These are phyloP conservation scores for Neurospora tetraspora DNA, from an alignment of 495 filamentous ascomycete genomes.

Conservation along the genomic window DNA sequence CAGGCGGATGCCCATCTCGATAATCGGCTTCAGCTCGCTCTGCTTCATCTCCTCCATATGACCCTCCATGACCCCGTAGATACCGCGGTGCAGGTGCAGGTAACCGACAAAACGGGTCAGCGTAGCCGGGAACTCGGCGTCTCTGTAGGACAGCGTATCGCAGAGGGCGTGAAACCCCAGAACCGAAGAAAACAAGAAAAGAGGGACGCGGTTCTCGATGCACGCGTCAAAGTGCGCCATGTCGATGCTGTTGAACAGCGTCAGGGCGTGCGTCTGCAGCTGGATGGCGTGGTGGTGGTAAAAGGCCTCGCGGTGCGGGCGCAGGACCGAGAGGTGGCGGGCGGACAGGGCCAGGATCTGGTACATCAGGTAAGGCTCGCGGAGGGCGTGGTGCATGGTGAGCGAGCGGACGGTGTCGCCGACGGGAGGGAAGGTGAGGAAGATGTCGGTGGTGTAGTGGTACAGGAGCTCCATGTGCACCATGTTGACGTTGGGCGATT, in stretches of 20 bases:
- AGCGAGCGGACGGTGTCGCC: not conserved
- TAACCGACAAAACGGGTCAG: slow-evolving; percentile 33
- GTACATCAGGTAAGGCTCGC: slow-evolving; percentile 30
- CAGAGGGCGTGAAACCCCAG: slow-evolving; percentile 39
- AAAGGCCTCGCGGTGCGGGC: slow-evolving; percentile 18
- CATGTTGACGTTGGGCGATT: slow-evolving; percentile 14
- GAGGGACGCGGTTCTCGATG: slow-evolving; percentile 28
- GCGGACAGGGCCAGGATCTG: slow-evolving; percentile 36
- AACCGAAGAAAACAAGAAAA: slow-evolving; percentile 40
- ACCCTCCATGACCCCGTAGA: slow-evolving; percentile 21
- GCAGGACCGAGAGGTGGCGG: slow-evolving; percentile 29
- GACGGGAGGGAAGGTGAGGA: slow-evolving; percentile 3
- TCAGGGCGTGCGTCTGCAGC: slow-evolving; percentile 38
- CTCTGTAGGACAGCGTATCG: slow-evolving; percentile 25
- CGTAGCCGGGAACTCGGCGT: slow-evolving; percentile 24
- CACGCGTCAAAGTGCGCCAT: slow-evolving; percentile 6
- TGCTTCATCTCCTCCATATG: slow-evolving; percentile 12
- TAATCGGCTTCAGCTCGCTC: slow-evolving; percentile 15
- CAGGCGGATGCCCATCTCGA: slow-evolving; percentile 10
- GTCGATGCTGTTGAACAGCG: slow-evolving; percentile 33
- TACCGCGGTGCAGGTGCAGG: slow-evolving; percentile 35
- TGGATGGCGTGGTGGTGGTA: slow-evolving; percentile 38
- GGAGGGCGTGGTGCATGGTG: slow-evolving; percentile 13
- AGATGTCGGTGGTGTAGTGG: slow-evolving; percentile 17
- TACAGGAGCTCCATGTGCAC: slow-evolving; percentile 26